Conservation (phyloP, 139 green algal species). For the Edaphochlamys debaryana region DNA sequence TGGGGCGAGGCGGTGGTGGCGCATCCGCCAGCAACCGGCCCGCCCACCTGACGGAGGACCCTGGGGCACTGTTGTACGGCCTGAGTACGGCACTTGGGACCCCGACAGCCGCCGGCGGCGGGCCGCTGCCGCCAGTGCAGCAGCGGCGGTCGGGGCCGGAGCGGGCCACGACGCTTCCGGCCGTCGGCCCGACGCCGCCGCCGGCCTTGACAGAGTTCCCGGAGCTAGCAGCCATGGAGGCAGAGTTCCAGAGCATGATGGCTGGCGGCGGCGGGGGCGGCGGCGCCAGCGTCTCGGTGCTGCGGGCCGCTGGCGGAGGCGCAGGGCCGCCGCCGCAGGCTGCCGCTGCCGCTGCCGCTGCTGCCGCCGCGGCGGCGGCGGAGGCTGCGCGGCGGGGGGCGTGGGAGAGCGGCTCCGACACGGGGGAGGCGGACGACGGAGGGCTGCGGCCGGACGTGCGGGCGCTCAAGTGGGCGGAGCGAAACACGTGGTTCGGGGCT, state of each 20-base stretch:
- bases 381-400: neutral
- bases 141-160: neutral
- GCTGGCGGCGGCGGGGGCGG: neutral
- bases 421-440: neutral
- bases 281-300: neutral
- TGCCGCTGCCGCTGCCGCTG: neutral
- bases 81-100: neutral
- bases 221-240: slow-evolving; percentile 66
- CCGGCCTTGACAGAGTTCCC: slow-evolving; percentile 46
- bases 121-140: neutral
- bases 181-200: neutral
- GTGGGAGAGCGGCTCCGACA: too few relatives aligned
- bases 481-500: slow-evolving; percentile 68
- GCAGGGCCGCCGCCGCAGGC: neutral
- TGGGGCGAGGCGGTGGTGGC: neutral
- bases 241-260: slow-evolving; percentile 56
- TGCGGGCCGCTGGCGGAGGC: neutral
- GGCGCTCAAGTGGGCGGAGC: slow-evolving; percentile 62
- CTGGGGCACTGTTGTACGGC: slow-evolving; percentile 23
- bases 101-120: neutral
- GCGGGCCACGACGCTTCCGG: neutral
- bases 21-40: neutral
- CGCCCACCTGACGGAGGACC: slow-evolving; percentile 28
- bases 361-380: neutral
- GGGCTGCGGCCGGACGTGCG: slow-evolving; percentile 39